Percentiles rank a stretch among this genome's conserved stretches.
phyloP scores from a whole-genome alignment of 2,329 filamentous ascomycete genomes.

The Fusarium sp. region DNA sequence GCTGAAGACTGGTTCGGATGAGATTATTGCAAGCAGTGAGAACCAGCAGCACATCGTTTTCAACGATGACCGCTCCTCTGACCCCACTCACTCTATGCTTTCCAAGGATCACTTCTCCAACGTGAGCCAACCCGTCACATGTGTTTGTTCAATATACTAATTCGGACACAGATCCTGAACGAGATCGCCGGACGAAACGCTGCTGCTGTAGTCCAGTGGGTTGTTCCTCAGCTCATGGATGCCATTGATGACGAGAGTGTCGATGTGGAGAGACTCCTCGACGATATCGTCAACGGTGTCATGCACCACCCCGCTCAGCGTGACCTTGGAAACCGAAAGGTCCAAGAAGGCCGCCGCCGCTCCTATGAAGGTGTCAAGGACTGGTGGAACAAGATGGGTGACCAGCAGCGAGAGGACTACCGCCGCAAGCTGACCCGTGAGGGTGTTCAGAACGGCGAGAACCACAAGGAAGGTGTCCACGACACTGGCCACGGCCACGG shows the following conservation, averaged over 20 bases:
- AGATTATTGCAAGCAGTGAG: conserved; percentile 88
- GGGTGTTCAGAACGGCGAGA: conserved; percentile 81
- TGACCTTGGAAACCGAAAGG: conserved; percentile 76
- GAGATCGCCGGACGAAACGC: conserved; percentile 88
- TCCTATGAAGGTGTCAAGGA: conserved; percentile 86
- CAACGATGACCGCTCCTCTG: conserved; percentile 78
- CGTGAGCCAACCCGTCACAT: conserved; percentile 56
- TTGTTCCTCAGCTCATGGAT: conserved; percentile 88
- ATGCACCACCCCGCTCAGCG: conserved; percentile 90
- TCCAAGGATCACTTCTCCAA: conserved; percentile 97
- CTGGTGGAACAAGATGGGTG: conserved; percentile 82
- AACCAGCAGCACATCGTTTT: conserved; percentile 91
- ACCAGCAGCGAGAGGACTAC: conserved; percentile 74
- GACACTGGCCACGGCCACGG: conserved; percentile 90
- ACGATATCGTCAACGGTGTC: conserved; percentile 83
- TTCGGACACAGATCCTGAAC: conserved; percentile 73
- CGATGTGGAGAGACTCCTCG: conserved; percentile 78
- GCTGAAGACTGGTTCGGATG: conserved; percentile 85
- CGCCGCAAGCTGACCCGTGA: conserved; percentile 81
- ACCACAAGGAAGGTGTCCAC: conserved; percentile 87
- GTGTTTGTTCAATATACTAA: neutral
- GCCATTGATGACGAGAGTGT: conserved; percentile 84
- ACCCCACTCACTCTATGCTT: conserved; percentile 95
- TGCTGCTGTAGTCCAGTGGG: conserved; percentile 83
- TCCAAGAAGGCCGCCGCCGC: conserved; percentile 75